Conservation (phyloP, 106 monocot species). For the Iris macrosiphon region DNA sequence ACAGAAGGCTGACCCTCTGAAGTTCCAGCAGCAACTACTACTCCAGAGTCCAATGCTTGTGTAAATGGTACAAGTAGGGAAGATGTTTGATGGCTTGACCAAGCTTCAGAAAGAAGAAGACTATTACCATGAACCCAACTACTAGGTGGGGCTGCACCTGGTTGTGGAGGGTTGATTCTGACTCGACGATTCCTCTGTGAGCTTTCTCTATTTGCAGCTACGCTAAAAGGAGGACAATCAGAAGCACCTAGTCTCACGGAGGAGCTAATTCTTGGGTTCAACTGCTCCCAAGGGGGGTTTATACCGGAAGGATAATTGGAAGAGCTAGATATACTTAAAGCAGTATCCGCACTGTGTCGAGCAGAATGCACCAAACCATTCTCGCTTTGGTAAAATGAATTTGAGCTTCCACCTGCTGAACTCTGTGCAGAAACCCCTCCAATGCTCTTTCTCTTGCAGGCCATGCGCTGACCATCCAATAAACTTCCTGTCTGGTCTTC, state of each 20-base stretch:
- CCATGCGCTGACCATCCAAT: too few species aligned
- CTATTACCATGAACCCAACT: conserved; percentile 22
- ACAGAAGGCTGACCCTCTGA: conserved; percentile 18
- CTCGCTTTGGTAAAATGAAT: conserved; percentile 14
- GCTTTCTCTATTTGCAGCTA: conserved; percentile 19
- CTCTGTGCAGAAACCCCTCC: too few species aligned
- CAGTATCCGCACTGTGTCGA: conserved; percentile 1
- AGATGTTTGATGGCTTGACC: conserved; percentile 16
- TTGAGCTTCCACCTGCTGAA: conserved; percentile 24
- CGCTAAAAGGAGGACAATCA: conserved; percentile 6
- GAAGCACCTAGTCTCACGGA: background rate
- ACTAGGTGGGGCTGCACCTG: conserved; percentile 17
- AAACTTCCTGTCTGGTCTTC: conserved; percentile 15
- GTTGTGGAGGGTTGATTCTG: conserved; percentile 20
- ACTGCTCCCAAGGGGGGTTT: conserved; percentile 8
- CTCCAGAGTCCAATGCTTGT: conserved; percentile 17
- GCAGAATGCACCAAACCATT: conserved; percentile 9
- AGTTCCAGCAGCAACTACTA: background rate
- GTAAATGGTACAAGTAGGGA: conserved; percentile 4
- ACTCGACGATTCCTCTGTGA: conserved; percentile 25
- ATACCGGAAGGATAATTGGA: conserved; percentile 1
- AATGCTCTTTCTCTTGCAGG: too few species aligned
- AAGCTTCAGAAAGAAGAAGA: conserved; percentile 12
- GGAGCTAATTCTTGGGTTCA: conserved; percentile 10
- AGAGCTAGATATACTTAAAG: conserved; percentile 11